phyloP scores from a whole-genome alignment of 2,329 filamentous ascomycete genomes.

The Scedosporium dehoogii region DNA sequence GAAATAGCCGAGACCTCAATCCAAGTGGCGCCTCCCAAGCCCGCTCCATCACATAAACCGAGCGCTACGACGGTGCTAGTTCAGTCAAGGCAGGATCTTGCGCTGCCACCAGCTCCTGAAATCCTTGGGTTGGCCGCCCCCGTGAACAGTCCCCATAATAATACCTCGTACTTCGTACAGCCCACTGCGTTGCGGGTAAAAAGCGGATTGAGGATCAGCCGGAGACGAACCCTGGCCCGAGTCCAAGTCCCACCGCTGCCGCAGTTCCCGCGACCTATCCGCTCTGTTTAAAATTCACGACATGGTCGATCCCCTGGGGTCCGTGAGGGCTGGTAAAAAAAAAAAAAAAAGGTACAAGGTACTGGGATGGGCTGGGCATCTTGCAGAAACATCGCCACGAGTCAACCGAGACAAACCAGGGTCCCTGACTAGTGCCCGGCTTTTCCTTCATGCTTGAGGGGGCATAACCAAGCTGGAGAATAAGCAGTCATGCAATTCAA shows the following conservation, averaged over 20 bases:
- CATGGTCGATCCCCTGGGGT: neutral
- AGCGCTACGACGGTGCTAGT: no score
- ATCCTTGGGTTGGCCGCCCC: no score
- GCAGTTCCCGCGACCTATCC: neutral
- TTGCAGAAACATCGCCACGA: constrained; percentile 1
- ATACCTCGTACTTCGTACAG: neutral
- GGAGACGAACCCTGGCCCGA: neutral
- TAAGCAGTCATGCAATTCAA: neutral
- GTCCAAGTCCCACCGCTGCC: neutral
- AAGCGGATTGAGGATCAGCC: neutral
- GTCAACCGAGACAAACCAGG: neutral
- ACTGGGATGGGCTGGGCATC: neutral
- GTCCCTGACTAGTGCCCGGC: neutral
- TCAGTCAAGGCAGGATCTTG: no score
- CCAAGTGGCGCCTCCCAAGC: neutral
- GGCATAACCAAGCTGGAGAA: neutral
- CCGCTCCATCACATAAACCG: no score
- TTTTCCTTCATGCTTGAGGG: neutral
- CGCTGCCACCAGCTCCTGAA: no score
- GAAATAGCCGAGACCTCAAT: neutral
- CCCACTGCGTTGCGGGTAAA: neutral
- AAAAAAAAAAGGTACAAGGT: neutral
- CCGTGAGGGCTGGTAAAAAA: neutral
- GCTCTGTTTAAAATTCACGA: neutral
- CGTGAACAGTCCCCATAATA: neutral